A percentile compares a stretch with the other conserved stretches of the same genome.
These are phyloP conservation scores for Blastobotrys peoriensis DNA, from an alignment of 805 yeast genomes.

Conservation along the genomic window DNA sequence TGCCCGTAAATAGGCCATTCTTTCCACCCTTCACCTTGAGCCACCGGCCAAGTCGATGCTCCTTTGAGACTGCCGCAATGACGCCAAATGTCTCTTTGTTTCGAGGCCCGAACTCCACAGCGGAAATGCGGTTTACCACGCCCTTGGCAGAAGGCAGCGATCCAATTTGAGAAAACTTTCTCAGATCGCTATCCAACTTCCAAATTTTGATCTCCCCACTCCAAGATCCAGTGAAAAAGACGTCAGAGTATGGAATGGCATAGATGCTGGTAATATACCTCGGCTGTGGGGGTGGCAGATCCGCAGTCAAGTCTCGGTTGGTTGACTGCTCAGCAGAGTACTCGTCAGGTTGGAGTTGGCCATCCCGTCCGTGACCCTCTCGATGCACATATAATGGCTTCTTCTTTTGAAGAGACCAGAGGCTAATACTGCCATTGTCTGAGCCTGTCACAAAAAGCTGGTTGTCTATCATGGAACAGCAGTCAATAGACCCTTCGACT, in stretches of 20 bases:
- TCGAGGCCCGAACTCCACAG: slow-evolving; percentile 18
- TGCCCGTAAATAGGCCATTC: slow-evolving; percentile 56
- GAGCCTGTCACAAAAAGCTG: slow-evolving; percentile 91
- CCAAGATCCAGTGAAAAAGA: slow-evolving; percentile 86
- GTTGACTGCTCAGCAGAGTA: slow-evolving; percentile 45
- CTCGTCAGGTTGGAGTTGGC: slow-evolving; percentile 41
- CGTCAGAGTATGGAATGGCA: slow-evolving; percentile 78
- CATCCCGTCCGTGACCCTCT: slow-evolving; percentile 69
- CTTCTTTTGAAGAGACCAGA: slow-evolving; percentile 89
- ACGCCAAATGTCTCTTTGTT: slow-evolving; percentile 44
- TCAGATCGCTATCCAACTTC: slow-evolving; percentile 60
- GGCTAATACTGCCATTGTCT: slow-evolving; percentile 83
- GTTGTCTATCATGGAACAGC: slow-evolving; percentile 87
- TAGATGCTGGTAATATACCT: slow-evolving; percentile 78
- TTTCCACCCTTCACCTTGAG: slow-evolving; percentile 54
- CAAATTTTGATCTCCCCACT: slow-evolving; percentile 72
- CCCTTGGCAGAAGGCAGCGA: slow-evolving; percentile 60
- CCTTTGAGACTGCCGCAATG: slow-evolving; percentile 62
- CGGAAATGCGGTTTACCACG: slow-evolving; percentile 34
- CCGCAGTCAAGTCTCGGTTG: slow-evolving; percentile 19
- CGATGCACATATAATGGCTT: slow-evolving; percentile 70
- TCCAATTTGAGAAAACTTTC: slow-evolving; percentile 55
- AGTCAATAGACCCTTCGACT: slow-evolving; percentile 81
- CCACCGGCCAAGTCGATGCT: slow-evolving; percentile 90
- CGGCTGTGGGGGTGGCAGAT: slow-evolving; percentile 67